A percentile compares a stretch with the other conserved stretches of the same genome.
phyloP scores from a whole-genome alignment of 805 yeast species.

The Cyberlindnera samutprakarnensis region DNA sequence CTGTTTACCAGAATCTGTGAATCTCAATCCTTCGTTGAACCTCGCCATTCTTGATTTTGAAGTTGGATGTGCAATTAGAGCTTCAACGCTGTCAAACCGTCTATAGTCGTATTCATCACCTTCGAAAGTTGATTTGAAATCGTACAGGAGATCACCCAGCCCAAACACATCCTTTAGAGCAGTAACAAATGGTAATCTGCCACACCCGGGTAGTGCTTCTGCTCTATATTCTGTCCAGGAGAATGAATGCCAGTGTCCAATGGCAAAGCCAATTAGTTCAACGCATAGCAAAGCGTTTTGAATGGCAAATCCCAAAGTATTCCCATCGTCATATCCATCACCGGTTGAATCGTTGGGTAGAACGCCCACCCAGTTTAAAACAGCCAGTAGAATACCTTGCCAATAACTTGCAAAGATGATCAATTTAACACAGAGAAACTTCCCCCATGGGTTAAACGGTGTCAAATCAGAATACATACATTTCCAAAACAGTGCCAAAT shows the following conservation, averaged over 20 bases:
- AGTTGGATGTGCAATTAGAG: constrained; percentile 60
- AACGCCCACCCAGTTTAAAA: constrained; percentile 41
- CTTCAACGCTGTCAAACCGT: constrained; percentile 76
- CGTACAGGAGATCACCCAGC: constrained; percentile 68
- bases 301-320: constrained; percentile 44
- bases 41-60: constrained; percentile 57
- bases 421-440: constrained; percentile 85
- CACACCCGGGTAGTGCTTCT: constrained; percentile 56
- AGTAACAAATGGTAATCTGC: constrained; percentile 47
- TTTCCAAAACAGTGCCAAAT: constrained; percentile 87
- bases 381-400: constrained; percentile 65
- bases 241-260: constrained; percentile 85
- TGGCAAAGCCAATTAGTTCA: constrained; percentile 79
- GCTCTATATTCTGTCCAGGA: constrained; percentile 66
- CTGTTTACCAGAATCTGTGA: constrained; percentile 66
- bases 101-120: constrained; percentile 76
- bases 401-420: constrained; percentile 97
- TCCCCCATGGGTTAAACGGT: constrained; percentile 84
- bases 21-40: constrained; percentile 77
- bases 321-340: constrained; percentile 25
- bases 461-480: constrained; percentile 72
- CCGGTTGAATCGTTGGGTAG: constrained; percentile 17
- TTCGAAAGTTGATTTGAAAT: constrained; percentile 59
- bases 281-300: constrained; percentile 76
- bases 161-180: constrained; percentile 79